Evolutionary conservation across 805 yeast species (phyloP).

Genomic region (Yarrowia sp.): DNA sequence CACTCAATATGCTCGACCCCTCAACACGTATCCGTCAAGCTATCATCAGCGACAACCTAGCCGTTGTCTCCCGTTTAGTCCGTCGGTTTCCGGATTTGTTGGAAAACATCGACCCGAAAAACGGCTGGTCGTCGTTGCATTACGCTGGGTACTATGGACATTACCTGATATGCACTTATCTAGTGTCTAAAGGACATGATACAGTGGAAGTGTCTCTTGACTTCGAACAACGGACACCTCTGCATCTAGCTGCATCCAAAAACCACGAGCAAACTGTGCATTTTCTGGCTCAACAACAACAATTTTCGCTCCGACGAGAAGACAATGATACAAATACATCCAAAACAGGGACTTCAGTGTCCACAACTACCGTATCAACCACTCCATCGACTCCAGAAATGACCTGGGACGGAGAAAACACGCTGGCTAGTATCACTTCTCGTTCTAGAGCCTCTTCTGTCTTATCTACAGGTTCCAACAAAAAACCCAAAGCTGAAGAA

Average conservation of each 20-base stretch:
- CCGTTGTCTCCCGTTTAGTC: slow-evolving; percentile 64
- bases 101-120: slow-evolving; percentile 62
- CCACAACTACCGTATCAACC: background rate
- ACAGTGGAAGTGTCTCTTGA: slow-evolving; percentile 48
- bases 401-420: background rate
- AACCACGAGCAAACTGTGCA: slow-evolving; percentile 74
- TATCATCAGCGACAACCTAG: slow-evolving; percentile 57
- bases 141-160: slow-evolving; percentile 76
- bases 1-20: slow-evolving; percentile 62
- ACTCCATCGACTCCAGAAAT: background rate
- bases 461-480: background rate
- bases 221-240: slow-evolving; percentile 60
- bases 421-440: background rate
- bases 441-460: background rate
- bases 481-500: background rate
- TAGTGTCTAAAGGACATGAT: slow-evolving; percentile 59
- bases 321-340: background rate
- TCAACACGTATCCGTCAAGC: slow-evolving; percentile 66
- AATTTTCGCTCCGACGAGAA: slow-evolving; percentile 1
- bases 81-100: slow-evolving; percentile 65
- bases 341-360: background rate
- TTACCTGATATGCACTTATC: slow-evolving; percentile 58
- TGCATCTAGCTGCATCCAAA: slow-evolving; percentile 65
- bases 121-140: slow-evolving; percentile 84
- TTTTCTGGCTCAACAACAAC: slow-evolving; percentile 57